Conservation (phyloP, 2,329 filamentous ascomycete species). For the Endoconidiophora laricicola region DNA sequence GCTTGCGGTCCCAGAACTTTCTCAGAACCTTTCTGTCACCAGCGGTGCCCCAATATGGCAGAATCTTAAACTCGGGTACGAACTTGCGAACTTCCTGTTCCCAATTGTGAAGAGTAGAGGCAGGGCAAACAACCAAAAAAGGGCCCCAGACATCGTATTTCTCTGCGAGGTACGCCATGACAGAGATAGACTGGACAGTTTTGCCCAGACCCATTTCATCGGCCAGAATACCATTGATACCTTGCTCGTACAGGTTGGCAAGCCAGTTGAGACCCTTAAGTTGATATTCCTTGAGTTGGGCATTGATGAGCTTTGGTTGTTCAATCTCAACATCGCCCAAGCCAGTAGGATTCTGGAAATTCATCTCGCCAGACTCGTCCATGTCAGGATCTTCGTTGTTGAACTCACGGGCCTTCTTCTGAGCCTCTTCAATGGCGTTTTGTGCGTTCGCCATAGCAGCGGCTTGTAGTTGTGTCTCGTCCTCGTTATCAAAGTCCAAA, state of each 20-base stretch:
- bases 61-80: constrained; percentile 82
- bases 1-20: constrained; percentile 98
- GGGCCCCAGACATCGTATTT: constrained; percentile 97
- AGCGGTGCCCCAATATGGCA: constrained; percentile 94
- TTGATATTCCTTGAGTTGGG: constrained; percentile 96
- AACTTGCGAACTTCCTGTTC: constrained; percentile 95
- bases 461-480: constrained; percentile 63
- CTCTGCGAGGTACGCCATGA: constrained; percentile 97
- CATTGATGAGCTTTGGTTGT: constrained; percentile 83
- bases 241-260: constrained; percentile 96
- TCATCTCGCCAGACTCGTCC: constrained; percentile 93
- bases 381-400: constrained; percentile 56
- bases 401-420: constrained; percentile 84
- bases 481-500: constrained; percentile 87
- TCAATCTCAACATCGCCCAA: constrained; percentile 86
- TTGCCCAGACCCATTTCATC: constrained; percentile 99
- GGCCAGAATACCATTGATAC: constrained; percentile 96
- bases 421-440: constrained; percentile 84
- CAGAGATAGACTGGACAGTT: constrained; percentile 95
- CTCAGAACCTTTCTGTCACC: constrained; percentile 88
- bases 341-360: constrained; percentile 96
- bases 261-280: constrained; percentile 98
- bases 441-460: constrained; percentile 93
- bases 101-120: constrained; percentile 97
- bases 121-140: constrained; percentile 88